A percentile compares a stretch with the other conserved stretches of the same genome.
Conservation (phyloP, 768 basidiomycete genomes). For the Boletus subparvulus region DNA sequence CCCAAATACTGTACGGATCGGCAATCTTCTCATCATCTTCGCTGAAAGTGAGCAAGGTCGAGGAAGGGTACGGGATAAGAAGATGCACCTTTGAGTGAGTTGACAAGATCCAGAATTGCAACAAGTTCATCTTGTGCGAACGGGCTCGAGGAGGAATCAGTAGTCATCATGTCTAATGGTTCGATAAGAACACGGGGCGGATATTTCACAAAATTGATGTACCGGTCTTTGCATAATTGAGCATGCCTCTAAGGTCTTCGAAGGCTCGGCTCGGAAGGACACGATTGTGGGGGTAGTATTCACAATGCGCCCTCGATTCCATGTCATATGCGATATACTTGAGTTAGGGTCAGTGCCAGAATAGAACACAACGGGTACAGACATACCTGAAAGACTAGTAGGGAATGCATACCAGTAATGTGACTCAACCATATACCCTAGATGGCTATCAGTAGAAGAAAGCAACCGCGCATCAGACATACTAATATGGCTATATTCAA, state of each 20-base stretch:
- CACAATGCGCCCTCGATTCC: conserved; percentile 15
- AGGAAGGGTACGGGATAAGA: neutral
- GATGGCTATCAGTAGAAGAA: neutral
- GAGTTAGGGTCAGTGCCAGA: neutral
- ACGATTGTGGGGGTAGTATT: conserved; percentile 12
- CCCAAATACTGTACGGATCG: conserved; percentile 9
- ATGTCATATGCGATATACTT: neutral
- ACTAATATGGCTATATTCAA: conserved; percentile 12
- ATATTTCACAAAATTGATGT: neutral
- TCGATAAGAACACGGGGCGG: neutral
- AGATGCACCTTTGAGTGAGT: conserved; percentile 12
- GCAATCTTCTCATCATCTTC: conserved; percentile 1
- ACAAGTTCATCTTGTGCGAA: conserved; percentile 13
- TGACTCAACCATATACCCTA: conserved; percentile 14
- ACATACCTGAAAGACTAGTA: neutral
- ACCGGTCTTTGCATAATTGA: conserved; percentile 16
- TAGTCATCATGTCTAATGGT: conserved; percentile 13
- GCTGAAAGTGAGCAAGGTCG: neutral
- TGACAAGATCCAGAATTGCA: conserved; percentile 13
- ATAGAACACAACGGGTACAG: neutral
- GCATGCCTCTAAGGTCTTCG: conserved; percentile 14
- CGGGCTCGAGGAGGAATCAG: conserved; percentile 18
- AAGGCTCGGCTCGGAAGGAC: conserved; percentile 3
- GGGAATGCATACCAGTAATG: conserved; percentile 12
- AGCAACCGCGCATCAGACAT: neutral